Evolutionary conservation across 2,329 filamentous ascomycete species (phyloP).

Genomic region (Clathrospora elynae): DNA sequence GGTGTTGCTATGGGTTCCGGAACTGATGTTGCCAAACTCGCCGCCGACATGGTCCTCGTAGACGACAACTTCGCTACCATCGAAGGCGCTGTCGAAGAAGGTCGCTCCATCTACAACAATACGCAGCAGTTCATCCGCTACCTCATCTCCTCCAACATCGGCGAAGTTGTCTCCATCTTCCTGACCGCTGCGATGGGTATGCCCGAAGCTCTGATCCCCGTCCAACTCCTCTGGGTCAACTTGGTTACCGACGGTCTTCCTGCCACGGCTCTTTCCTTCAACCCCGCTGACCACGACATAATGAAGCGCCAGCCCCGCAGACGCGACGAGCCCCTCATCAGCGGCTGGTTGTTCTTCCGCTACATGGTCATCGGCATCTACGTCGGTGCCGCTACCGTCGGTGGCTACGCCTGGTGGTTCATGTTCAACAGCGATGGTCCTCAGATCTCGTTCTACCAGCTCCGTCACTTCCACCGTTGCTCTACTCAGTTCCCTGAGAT

Average conservation of each 20-base stretch:
- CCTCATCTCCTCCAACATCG: slow-evolving; percentile 98
- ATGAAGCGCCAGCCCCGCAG: slow-evolving; percentile 92
- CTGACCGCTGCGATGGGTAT: slow-evolving; percentile 93
- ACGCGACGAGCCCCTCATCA: slow-evolving; percentile 89
- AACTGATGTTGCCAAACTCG: slow-evolving; percentile 94
- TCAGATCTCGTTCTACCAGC: slow-evolving; percentile 86
- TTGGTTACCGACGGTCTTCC: slow-evolving; percentile 96
- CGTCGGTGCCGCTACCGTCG: slow-evolving; percentile 91
- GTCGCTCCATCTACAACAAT: slow-evolving; percentile 98
- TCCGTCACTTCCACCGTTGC: slow-evolving; percentile 94
- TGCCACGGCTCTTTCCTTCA: slow-evolving; percentile 95
- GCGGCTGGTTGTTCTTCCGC: slow-evolving; percentile 95
- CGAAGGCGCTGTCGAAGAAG: slow-evolving; percentile 93
- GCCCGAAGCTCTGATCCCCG: slow-evolving; percentile 95
- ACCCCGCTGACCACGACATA: slow-evolving; percentile 96
- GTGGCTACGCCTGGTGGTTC: slow-evolving; percentile 99
- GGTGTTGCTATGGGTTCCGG: slow-evolving; percentile 98
- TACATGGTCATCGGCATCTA: slow-evolving; percentile 97
- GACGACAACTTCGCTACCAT: slow-evolving; percentile 99
- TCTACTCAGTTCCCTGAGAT: slow-evolving; percentile 83
- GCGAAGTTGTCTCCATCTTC: slow-evolving; percentile 98
- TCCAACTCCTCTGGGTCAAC: slow-evolving; percentile 98
- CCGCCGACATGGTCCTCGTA: slow-evolving; percentile 96
- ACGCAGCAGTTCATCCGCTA: slow-evolving; percentile 99
- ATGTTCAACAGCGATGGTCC: slow-evolving; percentile 92